Percentiles rank a stretch among this genome's conserved stretches.
phyloP scores from a whole-genome alignment of 2,329 filamentous ascomycete genomes.

The Cladosporium halotolerans region DNA sequence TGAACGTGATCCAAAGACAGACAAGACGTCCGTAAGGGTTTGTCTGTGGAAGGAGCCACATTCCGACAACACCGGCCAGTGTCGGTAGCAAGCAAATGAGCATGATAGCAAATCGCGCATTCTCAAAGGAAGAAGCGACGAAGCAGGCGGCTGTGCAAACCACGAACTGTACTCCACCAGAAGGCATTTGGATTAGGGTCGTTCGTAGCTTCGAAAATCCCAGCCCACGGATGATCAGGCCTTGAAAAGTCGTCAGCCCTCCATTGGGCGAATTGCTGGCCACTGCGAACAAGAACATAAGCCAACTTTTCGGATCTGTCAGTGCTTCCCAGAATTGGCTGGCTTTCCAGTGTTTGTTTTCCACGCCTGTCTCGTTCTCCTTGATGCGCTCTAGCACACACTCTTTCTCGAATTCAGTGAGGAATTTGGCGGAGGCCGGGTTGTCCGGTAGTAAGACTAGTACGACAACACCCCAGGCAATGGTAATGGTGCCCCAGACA shows the following conservation, averaged over 20 bases:
- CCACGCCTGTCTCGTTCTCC: not conserved
- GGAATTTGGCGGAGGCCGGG: constrained; percentile 45
- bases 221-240: constrained; percentile 41
- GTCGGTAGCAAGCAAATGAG: constrained; percentile 34
- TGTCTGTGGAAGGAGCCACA: constrained; percentile 9
- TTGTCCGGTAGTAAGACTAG: constrained; percentile 50
- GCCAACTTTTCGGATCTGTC: not conserved
- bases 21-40: constrained; percentile 15
- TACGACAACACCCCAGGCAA: constrained; percentile 47
- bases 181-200: constrained; percentile 54
- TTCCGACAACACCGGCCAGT: constrained; percentile 2
- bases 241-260: constrained; percentile 33
- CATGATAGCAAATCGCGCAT: constrained; percentile 39
- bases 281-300: constrained; percentile 18
- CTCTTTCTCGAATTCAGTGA: constrained; percentile 47
- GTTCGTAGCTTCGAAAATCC: constrained; percentile 43
- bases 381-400: not conserved
- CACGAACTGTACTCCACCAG: constrained; percentile 50
- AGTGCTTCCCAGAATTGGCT: constrained; percentile 2
- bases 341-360: not conserved
- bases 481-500: constrained; percentile 27
- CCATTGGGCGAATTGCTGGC: constrained; percentile 11
- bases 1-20: constrained; percentile 15
- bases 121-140: not conserved
- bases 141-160: constrained; percentile 33